phyloP scores from a whole-genome alignment of 176 grass and related monocot species.

The Leersia perrieri region DNA sequence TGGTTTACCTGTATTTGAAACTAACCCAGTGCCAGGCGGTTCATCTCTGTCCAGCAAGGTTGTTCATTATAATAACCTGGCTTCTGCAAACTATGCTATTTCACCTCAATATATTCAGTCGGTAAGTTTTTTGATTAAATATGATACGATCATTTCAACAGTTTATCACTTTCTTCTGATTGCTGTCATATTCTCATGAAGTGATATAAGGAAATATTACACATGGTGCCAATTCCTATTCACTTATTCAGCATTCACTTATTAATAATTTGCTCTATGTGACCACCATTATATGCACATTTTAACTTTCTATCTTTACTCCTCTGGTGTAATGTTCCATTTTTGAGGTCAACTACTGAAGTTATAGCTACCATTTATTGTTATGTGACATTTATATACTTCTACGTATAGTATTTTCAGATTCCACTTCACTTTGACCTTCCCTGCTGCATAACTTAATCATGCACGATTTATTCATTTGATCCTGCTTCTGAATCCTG shows the following conservation, averaged over 20 bases:
- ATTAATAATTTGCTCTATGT: background rate
- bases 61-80: slow-evolving; percentile 62
- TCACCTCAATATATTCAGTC: slow-evolving; percentile 50
- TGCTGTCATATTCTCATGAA: slow-evolving; percentile 18
- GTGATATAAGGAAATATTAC: background rate
- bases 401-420: slow-evolving; percentile 5
- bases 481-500: slow-evolving; percentile 30
- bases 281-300: background rate
- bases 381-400: background rate
- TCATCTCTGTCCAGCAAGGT: slow-evolving; percentile 57
- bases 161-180: background rate
- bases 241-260: slow-evolving; percentile 5
- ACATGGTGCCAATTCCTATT: background rate
- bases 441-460: background rate
- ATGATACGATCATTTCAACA: slow-evolving; percentile 16
- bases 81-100: slow-evolving; percentile 51
- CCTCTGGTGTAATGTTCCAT: background rate
- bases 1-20: slow-evolving; percentile 46
- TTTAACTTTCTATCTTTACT: background rate
- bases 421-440: background rate
- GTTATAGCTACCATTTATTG: background rate
- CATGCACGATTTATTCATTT: background rate
- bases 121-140: slow-evolving; percentile 41
- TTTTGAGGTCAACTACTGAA: slow-evolving; percentile 8
- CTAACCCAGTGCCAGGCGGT: slow-evolving; percentile 48